A percentile compares a stretch with the other conserved stretches of the same genome.
Evolutionary conservation across 306 rosid genomes (phyloP).

Genomic region (Potentilla sterilis): DNA sequence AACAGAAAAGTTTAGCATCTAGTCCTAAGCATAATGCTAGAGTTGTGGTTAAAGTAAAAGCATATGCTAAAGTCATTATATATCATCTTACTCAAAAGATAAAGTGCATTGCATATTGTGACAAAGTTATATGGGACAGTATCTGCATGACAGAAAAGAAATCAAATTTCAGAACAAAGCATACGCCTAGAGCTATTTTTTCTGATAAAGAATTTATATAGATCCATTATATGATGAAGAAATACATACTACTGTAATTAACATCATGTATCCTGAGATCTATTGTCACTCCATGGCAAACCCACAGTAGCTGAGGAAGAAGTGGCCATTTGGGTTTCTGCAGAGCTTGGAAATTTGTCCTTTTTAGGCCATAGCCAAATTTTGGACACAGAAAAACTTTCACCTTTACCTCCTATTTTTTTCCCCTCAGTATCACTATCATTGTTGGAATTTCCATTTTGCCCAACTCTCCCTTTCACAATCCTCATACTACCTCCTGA

Average conservation of each 20-base stretch:
- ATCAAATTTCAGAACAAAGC: constrained; percentile 22
- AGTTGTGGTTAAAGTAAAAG: constrained; percentile 19
- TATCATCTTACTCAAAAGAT: constrained; percentile 17
- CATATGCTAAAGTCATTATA: constrained; percentile 14
- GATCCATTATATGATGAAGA: not conserved
- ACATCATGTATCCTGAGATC: constrained; percentile 40
- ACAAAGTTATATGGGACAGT: constrained; percentile 26
- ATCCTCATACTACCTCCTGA: constrained; percentile 54
- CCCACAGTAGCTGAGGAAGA: constrained; percentile 40
- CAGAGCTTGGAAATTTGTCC: constrained; percentile 53
- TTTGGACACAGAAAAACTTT: constrained; percentile 88
- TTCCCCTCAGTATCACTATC: constrained; percentile 67
- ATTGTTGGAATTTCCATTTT: constrained; percentile 39
- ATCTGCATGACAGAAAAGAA: constrained; percentile 32
- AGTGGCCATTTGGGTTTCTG: constrained; percentile 43
- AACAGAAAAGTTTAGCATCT: not conserved
- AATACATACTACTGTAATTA: constrained; percentile 6
- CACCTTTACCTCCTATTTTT: constrained; percentile 76
- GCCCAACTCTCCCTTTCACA: constrained; percentile 51
- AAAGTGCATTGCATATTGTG: constrained; percentile 27
- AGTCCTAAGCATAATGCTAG: constrained; percentile 2
- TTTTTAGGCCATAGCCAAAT: constrained; percentile 94
- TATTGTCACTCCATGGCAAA: constrained; percentile 53
- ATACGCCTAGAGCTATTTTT: constrained; percentile 1
- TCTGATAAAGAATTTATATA: not conserved